Percentiles rank a stretch among this genome's conserved stretches.
These are phyloP conservation scores for Asterochloris sp. DNA, from an alignment of 139 green algal species.

Conservation along the genomic window DNA sequence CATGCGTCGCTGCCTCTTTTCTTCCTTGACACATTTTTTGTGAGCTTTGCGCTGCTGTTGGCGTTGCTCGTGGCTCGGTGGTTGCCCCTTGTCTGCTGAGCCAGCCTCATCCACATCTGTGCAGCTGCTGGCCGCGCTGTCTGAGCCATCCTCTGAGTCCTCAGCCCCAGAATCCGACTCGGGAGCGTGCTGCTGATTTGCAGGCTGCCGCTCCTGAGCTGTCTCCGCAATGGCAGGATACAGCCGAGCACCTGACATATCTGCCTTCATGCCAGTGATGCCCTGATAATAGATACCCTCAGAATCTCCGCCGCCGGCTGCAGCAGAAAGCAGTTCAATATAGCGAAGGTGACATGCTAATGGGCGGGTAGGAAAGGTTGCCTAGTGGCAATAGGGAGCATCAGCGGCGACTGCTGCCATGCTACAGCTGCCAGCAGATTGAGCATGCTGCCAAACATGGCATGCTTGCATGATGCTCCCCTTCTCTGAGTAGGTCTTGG, in stretches of 20 bases:
- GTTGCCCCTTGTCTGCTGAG: slow-evolving; percentile 8
- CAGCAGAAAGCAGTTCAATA: not conserved
- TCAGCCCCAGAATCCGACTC: not conserved
- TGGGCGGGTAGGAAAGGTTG: too few species aligned
- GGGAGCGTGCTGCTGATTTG: not conserved
- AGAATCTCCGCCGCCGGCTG: slow-evolving; percentile 18
- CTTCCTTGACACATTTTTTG: slow-evolving; percentile 85
- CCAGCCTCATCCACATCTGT: slow-evolving; percentile 10
- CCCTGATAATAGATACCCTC: slow-evolving; percentile 96
- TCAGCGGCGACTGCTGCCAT: too few species aligned
- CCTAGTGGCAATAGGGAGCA: too few species aligned
- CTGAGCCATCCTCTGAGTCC: not conserved
- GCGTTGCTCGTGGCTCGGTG: too few species aligned
- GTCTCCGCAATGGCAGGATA: slow-evolving; percentile 17
- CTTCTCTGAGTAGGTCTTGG: too few species aligned
- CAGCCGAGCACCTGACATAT: slow-evolving; percentile 68
- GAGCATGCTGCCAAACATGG: too few species aligned
- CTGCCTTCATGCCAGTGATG: slow-evolving; percentile 64
- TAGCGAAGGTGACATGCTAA: not conserved
- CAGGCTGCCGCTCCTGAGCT: slow-evolving; percentile 5
- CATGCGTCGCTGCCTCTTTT: slow-evolving; percentile 83
- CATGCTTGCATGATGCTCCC: too few species aligned
- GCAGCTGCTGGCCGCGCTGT: slow-evolving; percentile 15
- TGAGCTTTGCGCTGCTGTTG: slow-evolving; percentile 55
- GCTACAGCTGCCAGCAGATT: too few species aligned